A percentile compares a stretch with the other conserved stretches of the same genome.
These are phyloP conservation scores for Coniochaeta ligniaria DNA, from an alignment of 2,329 filamentous ascomycete genomes.

Conservation along the genomic window DNA sequence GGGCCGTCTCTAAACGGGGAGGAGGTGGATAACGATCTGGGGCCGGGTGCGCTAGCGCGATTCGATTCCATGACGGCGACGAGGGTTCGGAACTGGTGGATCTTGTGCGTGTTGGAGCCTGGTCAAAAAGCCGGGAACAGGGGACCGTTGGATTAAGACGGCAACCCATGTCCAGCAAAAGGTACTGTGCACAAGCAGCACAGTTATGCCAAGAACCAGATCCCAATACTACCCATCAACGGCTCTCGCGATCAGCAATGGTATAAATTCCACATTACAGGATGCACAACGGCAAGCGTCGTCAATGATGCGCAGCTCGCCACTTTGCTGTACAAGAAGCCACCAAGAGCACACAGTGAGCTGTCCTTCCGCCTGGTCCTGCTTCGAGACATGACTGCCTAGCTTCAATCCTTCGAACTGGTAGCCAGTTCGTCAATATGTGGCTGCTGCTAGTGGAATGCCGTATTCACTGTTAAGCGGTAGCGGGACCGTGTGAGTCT, in stretches of 20 bases:
- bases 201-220: not conserved
- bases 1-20: not conserved
- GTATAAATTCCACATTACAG: not conserved
- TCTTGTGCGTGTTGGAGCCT: not conserved
- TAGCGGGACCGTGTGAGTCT: too few species aligned
- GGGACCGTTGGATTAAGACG: not conserved
- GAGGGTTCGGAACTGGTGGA: not conserved
- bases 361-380: not conserved
- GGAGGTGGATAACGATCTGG: not conserved
- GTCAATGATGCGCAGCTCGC: not conserved
- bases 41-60: not conserved
- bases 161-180: not conserved
- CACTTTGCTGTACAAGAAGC: too few species aligned
- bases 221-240: not conserved
- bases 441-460: too few species aligned
- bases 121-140: not conserved
- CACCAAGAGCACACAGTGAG: not conserved
- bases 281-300: not conserved
- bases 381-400: not conserved
- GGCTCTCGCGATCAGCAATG: not conserved
- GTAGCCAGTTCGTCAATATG: not conserved
- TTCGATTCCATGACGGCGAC: slow-evolving; percentile 1
- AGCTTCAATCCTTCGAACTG: not conserved
- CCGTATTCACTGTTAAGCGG: too few species aligned
- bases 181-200: not conserved